Conservation (phyloP, 306 rosid species). For the Purshia tridentata region DNA sequence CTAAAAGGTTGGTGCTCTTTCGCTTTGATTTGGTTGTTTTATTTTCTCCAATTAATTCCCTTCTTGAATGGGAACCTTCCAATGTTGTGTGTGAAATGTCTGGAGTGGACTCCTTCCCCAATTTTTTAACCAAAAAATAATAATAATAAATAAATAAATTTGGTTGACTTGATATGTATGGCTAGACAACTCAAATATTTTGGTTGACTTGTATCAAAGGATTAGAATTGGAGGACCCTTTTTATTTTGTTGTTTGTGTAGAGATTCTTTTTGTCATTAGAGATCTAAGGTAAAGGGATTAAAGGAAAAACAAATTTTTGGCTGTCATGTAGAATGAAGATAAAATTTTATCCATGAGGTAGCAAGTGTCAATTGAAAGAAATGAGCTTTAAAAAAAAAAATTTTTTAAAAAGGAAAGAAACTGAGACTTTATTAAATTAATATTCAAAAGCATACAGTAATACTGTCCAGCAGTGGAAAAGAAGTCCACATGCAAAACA, state of each 20-base stretch:
- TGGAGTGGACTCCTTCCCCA: not conserved
- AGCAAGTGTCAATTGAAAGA: not conserved
- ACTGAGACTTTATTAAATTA: not conserved
- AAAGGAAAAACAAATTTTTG: not conserved
- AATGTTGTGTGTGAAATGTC: not conserved
- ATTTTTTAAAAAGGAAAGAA: too few species aligned
- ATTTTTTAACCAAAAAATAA: too few species aligned
- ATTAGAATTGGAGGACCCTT: not conserved
- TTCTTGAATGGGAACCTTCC: not conserved
- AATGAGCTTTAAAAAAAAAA: not conserved
- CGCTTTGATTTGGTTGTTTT: not conserved
- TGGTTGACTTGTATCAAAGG: not conserved
- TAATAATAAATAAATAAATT: too few species aligned
- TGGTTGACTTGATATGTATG: too few species aligned
- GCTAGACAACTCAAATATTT: not conserved
- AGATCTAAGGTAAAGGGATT: not conserved
- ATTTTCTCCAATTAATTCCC: not conserved
- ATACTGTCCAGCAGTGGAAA: not conserved
- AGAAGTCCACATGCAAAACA: not conserved
- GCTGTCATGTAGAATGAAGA: too few species aligned
- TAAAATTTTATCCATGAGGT: not conserved
- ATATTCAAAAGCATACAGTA: not conserved
- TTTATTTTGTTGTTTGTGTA: not conserved
- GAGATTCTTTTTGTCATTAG: not conserved
- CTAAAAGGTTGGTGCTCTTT: constrained; percentile 58